Conservation (phyloP, 768 basidiomycete genomes). For the Termitomyces sp. region DNA sequence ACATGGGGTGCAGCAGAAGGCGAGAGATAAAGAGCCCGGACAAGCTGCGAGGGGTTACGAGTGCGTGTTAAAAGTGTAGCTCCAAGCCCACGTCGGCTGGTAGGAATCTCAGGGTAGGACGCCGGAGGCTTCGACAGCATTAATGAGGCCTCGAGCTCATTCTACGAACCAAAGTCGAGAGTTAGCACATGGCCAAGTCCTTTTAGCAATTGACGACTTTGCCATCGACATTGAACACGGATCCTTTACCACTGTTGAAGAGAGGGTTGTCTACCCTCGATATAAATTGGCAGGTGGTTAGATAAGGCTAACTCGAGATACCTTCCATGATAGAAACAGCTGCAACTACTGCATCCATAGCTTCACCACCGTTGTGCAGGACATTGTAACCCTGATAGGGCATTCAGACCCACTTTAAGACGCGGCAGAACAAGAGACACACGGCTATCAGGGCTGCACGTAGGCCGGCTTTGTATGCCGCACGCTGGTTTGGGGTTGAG, state of each 20-base stretch:
- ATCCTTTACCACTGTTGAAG: constrained; percentile 78
- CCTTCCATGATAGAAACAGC: constrained; percentile 75
- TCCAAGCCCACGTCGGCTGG: constrained; percentile 57
- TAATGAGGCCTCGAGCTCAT: constrained; percentile 76
- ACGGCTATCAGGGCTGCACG: constrained; percentile 47
- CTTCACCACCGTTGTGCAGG: constrained; percentile 65
- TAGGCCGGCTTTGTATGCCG: constrained; percentile 53
- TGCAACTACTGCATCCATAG: constrained; percentile 77
- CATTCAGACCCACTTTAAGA: neutral
- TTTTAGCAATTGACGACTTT: constrained; percentile 44
- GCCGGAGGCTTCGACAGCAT: constrained; percentile 78
- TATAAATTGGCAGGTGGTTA: neutral
- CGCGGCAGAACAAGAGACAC: constrained; percentile 2
- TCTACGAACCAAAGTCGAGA: constrained; percentile 34
- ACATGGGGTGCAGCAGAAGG: constrained; percentile 59
- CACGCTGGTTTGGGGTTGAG: constrained; percentile 57
- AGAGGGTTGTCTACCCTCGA: constrained; percentile 57
- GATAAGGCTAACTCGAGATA: constrained; percentile 16
- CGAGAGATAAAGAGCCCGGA: constrained; percentile 65
- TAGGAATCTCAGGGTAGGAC: constrained; percentile 54
- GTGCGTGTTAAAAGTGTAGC: constrained; percentile 61
- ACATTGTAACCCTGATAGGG: constrained; percentile 49
- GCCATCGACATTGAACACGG: constrained; percentile 77
- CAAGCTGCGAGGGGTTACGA: constrained; percentile 71
- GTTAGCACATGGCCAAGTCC: neutral